phyloP scores from a whole-genome alignment of 108 stramenopile species.

The Aureococcus anophagefferens region DNA sequence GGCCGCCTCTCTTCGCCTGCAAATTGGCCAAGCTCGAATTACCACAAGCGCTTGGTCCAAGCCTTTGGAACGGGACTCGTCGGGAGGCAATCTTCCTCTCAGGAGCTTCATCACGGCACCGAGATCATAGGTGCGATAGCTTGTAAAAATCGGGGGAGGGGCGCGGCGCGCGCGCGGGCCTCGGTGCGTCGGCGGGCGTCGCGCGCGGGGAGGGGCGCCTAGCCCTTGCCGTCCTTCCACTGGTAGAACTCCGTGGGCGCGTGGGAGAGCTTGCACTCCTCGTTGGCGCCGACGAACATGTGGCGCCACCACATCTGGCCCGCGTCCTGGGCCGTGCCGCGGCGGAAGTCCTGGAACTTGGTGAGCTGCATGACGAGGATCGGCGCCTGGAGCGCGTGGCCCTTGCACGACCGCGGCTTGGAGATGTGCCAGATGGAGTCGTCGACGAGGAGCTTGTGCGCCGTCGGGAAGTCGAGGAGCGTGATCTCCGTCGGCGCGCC shows the following conservation, averaged over 20 bases:
- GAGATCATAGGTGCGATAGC: no score
- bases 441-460: not conserved
- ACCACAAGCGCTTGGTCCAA: no score
- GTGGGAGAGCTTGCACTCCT: not conserved
- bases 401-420: not conserved
- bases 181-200: no score
- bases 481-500: not conserved
- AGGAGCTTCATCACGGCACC: no score
- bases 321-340: not conserved
- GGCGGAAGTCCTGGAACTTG: not conserved
- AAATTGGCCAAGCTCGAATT: no score
- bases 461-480: not conserved
- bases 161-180: no score
- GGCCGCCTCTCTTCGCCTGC: no score
- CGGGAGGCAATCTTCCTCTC: no score
- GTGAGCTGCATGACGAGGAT: not conserved
- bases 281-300: not conserved
- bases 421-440: not conserved
- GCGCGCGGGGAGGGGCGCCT: no score
- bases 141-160: no score
- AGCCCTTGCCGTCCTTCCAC: not conserved
- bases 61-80: no score
- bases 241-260: not conserved
- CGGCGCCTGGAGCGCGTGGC: not conserved
- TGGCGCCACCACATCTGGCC: not conserved